Base-by-base conservation (phyloP, 2,329 filamentous ascomycete genomes). In the Paraconiothyrium sp. region DNA sequence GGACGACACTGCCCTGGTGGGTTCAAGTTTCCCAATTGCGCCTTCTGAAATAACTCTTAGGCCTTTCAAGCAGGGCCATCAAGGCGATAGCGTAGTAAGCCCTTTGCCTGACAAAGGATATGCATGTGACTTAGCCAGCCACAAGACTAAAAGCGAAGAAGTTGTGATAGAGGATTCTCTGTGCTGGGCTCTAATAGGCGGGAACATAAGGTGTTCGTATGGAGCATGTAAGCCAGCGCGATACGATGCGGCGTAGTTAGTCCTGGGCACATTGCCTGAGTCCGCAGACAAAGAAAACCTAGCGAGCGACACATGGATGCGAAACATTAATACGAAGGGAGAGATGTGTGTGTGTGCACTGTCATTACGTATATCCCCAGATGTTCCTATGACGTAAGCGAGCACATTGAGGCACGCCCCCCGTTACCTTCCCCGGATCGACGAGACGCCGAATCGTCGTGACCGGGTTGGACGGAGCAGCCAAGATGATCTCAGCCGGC, bases 211-310 rank as follows among this genome's bases (percentile, higher is more conserved):
- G 32, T 52, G 49, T 37, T 52, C 5, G 1, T 24, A 34, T 52
- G 49, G 39, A 39, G 14, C 49, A 52, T 52, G 49, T 52, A 52
- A 52, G 49, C 49, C 34, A 22, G 27, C 3, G 49, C 49, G 49
- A 5, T 52, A 11, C 48, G n/a, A 16, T 52, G 34, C 49, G 49
- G 49, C 49, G 32, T 39, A 37, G 49, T 52, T 6, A 22, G 34
- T 52, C 14, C n/a, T 39, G 9, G 32, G 34, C n/a, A 39, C 34
- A 34, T 11, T 46, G 7, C 10, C 43, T 24, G 35, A 14, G 14
- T 4, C 43, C 8, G 43, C 20, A 13, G 11, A 46, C 20, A 46
- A 22, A 22, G 43, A 24, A 8, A 46, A 6, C 8, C 7, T 20
- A 22, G 43, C 20, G 20, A 46, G n/a, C 20, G 2, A 22, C 20